Evolutionary conservation across 331 rosid species (phyloP).

Genomic region (Prunus yedoensis): DNA sequence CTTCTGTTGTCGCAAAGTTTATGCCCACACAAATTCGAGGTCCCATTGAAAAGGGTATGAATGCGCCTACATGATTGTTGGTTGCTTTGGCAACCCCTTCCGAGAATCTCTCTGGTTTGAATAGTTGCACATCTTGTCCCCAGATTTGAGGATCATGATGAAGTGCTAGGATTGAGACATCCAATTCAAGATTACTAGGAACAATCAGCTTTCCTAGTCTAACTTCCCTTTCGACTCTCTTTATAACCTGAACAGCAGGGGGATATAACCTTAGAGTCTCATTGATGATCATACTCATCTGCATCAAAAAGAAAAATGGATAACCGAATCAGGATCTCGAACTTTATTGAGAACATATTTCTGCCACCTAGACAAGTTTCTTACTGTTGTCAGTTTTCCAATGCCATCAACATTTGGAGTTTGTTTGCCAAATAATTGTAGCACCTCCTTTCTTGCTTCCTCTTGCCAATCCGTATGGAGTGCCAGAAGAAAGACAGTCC

Average conservation of each 20-base stretch:
- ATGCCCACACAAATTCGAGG: conserved; percentile 13
- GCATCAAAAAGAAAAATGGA: background rate
- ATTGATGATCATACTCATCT: conserved; percentile 23
- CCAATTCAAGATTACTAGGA: conserved; percentile 3
- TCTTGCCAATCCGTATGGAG: conserved; percentile 20
- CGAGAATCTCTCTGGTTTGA: conserved; percentile 10
- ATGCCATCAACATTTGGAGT: conserved; percentile 19
- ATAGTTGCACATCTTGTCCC: conserved; percentile 5
- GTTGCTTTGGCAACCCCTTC: conserved; percentile 13
- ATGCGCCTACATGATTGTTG: background rate
- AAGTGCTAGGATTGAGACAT: background rate
- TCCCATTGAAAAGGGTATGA: conserved; percentile 16
- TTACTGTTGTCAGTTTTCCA: conserved; percentile 13
- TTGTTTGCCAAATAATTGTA: conserved; percentile 6
- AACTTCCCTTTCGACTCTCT: conserved; percentile 2
- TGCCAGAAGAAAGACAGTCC: conserved; percentile 17
- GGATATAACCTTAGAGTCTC: conserved; percentile 17
- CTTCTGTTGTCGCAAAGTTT: conserved; percentile 11
- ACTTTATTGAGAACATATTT: background rate
- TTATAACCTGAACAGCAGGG: background rate
- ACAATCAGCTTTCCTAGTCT: conserved; percentile 4
- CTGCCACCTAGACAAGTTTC: background rate
- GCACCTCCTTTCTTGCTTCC: conserved; percentile 24
- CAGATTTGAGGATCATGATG: conserved; percentile 20
- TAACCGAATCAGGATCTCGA: background rate